Base-by-base conservation (phyloP, 208 protist species). In the Trypanosoma lewisi region DNA sequence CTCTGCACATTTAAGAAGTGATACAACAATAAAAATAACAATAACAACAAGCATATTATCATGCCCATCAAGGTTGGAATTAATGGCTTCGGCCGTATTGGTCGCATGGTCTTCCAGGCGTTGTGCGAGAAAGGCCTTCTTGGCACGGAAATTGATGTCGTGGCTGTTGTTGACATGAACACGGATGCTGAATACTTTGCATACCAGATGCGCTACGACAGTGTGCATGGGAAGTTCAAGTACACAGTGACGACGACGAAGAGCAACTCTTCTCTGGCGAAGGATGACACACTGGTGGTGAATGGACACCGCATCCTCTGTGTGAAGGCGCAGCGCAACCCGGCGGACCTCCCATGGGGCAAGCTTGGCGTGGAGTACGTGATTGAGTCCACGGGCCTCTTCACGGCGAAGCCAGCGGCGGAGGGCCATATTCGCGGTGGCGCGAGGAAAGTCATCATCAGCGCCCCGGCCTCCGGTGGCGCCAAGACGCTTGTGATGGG, bases 31-130 rank as follows among this genome's bases (percentile, higher is more conserved):
- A 51, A 17, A 53, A 51, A 25, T n/a, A 33, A 56, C 0, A 45
- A 31, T 1, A 65, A 57, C 2, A 45, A 63, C 17, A 58, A 64
- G 1, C 17, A 42, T 58, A 31, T 27, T 25, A 6, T 19, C 17
- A 71, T 71, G 65, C 71, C 83, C 59, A 80, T 94, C 69, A 88
- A 89, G 67, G 77, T 98, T 57, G 97, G 96, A 55, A 99, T 98
- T 80, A 99, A 99, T 81, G 98, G 98, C 60, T 99, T 99, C 72
- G 98, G 98, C 75, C 88, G 98, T 67, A 99, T 99, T 75, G 98
- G 98, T 60, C 89, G 98, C 69, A 83, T 99, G 57, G 98, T 99
- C n/a, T 84, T 97, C 65, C 91, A 98, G 68, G 77, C 93, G 47
- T 70, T 93, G 17, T 75, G 82, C 42, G 82, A 87, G 34, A 78